A percentile compares a stretch with the other conserved stretches of the same genome.
These are phyloP conservation scores for Alternaria viburni DNA, from an alignment of 2,329 filamentous ascomycete species.

Conservation along the genomic window DNA sequence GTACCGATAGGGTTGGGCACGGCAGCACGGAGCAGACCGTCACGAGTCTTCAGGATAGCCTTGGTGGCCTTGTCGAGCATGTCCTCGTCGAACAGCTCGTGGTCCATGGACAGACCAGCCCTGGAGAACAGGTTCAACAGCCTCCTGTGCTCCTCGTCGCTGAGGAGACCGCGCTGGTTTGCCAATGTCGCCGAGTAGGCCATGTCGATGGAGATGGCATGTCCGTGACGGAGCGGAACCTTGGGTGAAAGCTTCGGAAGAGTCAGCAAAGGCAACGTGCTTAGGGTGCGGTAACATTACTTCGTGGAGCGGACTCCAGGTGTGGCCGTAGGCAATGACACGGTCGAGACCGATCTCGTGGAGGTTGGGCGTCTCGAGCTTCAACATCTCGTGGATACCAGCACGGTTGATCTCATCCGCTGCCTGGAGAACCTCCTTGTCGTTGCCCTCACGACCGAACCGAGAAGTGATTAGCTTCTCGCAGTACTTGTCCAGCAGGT, in stretches of 20 bases:
- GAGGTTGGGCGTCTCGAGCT: constrained; percentile 74
- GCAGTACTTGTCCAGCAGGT: constrained; percentile 72
- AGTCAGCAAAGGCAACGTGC: constrained; percentile 8
- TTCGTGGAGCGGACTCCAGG: constrained; percentile 74
- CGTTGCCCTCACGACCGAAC: constrained; percentile 67
- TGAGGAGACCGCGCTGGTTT: constrained; percentile 66
- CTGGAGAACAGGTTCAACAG: constrained; percentile 72
- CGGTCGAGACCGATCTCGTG: constrained; percentile 75
- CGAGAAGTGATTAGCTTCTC: constrained; percentile 69
- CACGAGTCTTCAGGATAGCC: constrained; percentile 74
- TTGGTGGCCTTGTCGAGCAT: constrained; percentile 70
- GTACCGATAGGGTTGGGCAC: constrained; percentile 71
- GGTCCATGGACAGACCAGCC: constrained; percentile 74
- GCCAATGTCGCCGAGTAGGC: constrained; percentile 75
- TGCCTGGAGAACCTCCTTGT: constrained; percentile 64
- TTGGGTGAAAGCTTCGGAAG: constrained; percentile 65
- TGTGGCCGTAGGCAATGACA: constrained; percentile 77
- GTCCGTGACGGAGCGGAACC: constrained; percentile 72
- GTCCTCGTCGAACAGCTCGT: constrained; percentile 69
- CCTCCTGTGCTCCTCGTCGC: constrained; percentile 65
- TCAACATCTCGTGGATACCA: constrained; percentile 75
- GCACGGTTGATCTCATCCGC: constrained; percentile 72
- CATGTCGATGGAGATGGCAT: constrained; percentile 79
- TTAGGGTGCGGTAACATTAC: constrained; percentile 15
- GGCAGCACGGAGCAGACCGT: constrained; percentile 70